phyloP scores from a whole-genome alignment of 805 yeast genomes.

The Lachancea kluyveri region DNA sequence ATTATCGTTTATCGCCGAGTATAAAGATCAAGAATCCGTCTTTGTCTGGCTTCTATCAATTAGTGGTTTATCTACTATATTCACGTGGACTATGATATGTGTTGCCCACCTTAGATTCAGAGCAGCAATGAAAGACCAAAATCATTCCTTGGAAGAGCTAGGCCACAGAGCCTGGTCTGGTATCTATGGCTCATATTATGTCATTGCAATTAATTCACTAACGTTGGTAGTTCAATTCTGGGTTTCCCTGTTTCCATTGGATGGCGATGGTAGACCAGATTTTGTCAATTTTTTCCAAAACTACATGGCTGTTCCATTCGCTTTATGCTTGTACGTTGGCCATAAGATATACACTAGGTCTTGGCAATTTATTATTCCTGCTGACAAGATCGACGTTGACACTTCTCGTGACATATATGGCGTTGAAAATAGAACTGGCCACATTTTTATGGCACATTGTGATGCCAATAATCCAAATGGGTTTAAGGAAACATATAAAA shows the following conservation, averaged over 20 bases:
- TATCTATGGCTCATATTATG: slow-evolving; percentile 48
- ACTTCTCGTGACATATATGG: too few relatives aligned
- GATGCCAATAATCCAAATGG: too few relatives aligned
- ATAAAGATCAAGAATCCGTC: slow-evolving; percentile 47
- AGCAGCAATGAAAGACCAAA: slow-evolving; percentile 44
- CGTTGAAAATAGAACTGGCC: too few relatives aligned
- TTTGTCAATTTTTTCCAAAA: slow-evolving; percentile 42
- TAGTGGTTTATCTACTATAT: slow-evolving; percentile 66
- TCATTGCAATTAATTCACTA: slow-evolving; percentile 43
- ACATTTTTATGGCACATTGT: too few relatives aligned
- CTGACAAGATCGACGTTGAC: slow-evolving; percentile 56
- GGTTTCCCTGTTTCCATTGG: slow-evolving; percentile 60
- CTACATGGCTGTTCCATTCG: slow-evolving; percentile 42
- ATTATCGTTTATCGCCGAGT: slow-evolving; percentile 57
- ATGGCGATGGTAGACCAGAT: slow-evolving; percentile 28
- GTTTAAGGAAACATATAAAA: too few relatives aligned
- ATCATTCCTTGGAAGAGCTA: slow-evolving; percentile 49
- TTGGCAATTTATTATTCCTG: slow-evolving; percentile 42
- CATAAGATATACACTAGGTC: slow-evolving; percentile 47
- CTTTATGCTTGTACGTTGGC: slow-evolving; percentile 49
- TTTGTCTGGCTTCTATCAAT: slow-evolving; percentile 72
- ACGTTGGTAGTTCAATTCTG: slow-evolving; percentile 65
- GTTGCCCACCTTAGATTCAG: slow-evolving; percentile 65
- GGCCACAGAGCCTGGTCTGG: slow-evolving; percentile 56
- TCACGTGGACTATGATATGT: slow-evolving; percentile 74